phyloP scores from a whole-genome alignment of 129 eudicot genomes.

The Ambrosia trifida region DNA sequence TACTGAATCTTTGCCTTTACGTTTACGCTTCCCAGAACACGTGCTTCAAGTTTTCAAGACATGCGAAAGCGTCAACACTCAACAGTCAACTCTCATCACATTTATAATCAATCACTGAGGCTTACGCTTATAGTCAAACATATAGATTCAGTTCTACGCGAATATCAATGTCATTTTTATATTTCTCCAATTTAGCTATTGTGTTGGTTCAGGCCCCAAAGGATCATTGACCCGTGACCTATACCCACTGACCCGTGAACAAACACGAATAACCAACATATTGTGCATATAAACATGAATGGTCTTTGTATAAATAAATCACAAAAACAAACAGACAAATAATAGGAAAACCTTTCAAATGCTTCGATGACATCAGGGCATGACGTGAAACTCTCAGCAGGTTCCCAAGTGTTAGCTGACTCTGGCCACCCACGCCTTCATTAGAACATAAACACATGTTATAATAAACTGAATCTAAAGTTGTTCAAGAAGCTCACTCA shows the following conservation, averaged over 20 bases:
- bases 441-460: slow-evolving; percentile 25
- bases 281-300: background rate
- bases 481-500: no score
- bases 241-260: no score
- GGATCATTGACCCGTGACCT: no score
- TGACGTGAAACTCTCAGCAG: slow-evolving; percentile 60
- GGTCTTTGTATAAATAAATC: slow-evolving; percentile 1
- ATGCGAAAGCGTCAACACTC: slow-evolving; percentile 9
- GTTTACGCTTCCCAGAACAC: slow-evolving; percentile 48
- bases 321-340: slow-evolving; percentile 11
- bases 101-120: slow-evolving; percentile 1
- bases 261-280: background rate
- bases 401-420: slow-evolving; percentile 91
- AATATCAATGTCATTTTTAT: background rate
- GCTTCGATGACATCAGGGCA: slow-evolving; percentile 76
- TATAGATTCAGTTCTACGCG: background rate
- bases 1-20: slow-evolving; percentile 54
- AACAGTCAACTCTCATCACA: background rate
- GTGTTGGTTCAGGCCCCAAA: background rate
- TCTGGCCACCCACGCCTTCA: slow-evolving; percentile 99
- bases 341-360: slow-evolving; percentile 65
- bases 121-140: slow-evolving; percentile 1
- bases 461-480: slow-evolving; percentile 3
- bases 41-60: slow-evolving; percentile 34
- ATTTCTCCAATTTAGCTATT: background rate